Evolutionary conservation across 257 asterid genomes (phyloP), one percentile per base, ranked within the genome.

Genomic region (Salvia rosmarinus): DNA sequence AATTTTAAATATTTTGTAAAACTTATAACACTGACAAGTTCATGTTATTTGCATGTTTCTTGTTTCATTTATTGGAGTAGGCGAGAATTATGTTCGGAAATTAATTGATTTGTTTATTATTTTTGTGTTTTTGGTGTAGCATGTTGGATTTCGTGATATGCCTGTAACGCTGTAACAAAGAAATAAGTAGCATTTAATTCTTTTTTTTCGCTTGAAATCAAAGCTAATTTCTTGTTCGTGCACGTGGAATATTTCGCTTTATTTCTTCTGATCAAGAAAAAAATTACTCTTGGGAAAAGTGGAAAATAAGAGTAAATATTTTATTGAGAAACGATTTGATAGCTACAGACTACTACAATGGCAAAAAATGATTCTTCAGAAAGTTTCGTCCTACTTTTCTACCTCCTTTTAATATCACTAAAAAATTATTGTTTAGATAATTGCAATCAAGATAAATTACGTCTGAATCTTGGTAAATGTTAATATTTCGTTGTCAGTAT

Each of bases 231-330:
- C 57, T 69, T 11, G 65, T 70, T 65, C 51, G 35, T 39, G 68
- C 73, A 55, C 61, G 73, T 76, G 84, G 30, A 21, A 47, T 54
- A 46, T 64, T 52, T 73, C 62, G 47, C 66, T 16, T 72, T 61
- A 61, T 54, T 70, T 21, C 21, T 2, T 28, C 17, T 2, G 1
- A 12, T 25, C 35, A 16, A 20, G 14, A 32, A 23, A 20, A 70
- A 25, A 23, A 55, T 35, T 56, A 21, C 28, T 61, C 67, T 20
- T 37, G 43, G 50, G 8, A 34, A 51, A 40, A 67, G 39, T 50
- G 37, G 13, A 1, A 30, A 44, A 6, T 32, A n/a, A 63, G 5
- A 21, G 0, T 1, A n/a, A 8, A 16, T 46, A 11, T 46, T 4
- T 46, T 4, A 46, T 46, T 46, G 9, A 0, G 51, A 13, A 46